Percentiles rank a stretch among this genome's conserved stretches.
phyloP scores from a whole-genome alignment of 805 yeast genomes.

The Ogataea dorogensis region DNA sequence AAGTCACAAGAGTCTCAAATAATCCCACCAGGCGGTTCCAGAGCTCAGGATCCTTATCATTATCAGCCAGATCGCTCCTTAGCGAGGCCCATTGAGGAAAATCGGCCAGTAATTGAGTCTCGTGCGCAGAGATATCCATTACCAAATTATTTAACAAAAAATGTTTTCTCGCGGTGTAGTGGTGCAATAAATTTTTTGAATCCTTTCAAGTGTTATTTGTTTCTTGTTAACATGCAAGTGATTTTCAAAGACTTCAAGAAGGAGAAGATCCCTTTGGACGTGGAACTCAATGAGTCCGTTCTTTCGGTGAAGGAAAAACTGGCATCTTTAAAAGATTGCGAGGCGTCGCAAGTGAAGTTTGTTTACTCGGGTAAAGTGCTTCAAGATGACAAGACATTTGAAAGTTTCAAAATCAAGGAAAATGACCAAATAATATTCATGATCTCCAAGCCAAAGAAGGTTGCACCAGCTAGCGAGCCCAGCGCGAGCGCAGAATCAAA shows the following conservation, averaged over 20 bases:
- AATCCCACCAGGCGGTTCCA: constrained; percentile 29
- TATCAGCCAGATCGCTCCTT: constrained; percentile 22
- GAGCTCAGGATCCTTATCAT: constrained; percentile 21
- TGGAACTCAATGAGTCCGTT: constrained; percentile 67
- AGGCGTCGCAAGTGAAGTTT: constrained; percentile 73
- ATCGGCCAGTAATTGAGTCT: constrained; percentile 12
- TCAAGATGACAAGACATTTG: constrained; percentile 75
- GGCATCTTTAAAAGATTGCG: constrained; percentile 66
- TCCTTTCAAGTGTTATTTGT: constrained; percentile 5
- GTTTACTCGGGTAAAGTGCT: constrained; percentile 90
- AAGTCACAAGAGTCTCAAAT: constrained; percentile 26
- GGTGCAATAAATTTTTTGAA: constrained; percentile 7
- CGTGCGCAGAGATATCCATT: constrained; percentile 4
- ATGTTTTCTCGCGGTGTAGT: constrained; percentile 2
- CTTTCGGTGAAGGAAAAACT: constrained; percentile 69
- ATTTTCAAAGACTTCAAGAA: constrained; percentile 91
- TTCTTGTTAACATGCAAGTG: constrained; percentile 55
- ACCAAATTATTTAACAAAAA: neutral
- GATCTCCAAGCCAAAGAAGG: constrained; percentile 60
- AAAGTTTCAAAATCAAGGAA: constrained; percentile 71
- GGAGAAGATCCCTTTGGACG: constrained; percentile 77
- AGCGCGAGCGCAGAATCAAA: constrained; percentile 22
- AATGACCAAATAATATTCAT: constrained; percentile 89
- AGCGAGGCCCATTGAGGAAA: constrained; percentile 33
- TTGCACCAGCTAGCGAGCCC: constrained; percentile 30